A percentile compares a stretch with the other conserved stretches of the same genome.
Evolutionary conservation across 2,329 filamentous ascomycete species (phyloP).

Genomic region (Venturia nashicola): DNA sequence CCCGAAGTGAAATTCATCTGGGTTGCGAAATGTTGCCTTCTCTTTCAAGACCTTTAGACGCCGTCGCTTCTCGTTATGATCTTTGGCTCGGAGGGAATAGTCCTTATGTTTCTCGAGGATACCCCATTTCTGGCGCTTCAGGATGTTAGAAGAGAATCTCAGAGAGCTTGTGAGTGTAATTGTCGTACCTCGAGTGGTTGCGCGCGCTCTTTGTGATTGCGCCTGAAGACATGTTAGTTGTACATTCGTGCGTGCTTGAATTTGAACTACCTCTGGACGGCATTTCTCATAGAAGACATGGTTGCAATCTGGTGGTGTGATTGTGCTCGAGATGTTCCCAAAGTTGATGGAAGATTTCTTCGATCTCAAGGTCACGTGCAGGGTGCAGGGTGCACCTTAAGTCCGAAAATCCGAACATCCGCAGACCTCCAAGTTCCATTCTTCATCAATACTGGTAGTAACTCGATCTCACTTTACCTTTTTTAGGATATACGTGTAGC

Average conservation of each 20-base stretch:
- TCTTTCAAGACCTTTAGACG: conserved; percentile 46
- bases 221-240: conserved; percentile 41
- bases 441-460: not conserved
- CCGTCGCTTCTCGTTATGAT: conserved; percentile 50
- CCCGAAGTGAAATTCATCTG: conserved; percentile 54
- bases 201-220: conserved; percentile 79
- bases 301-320: conserved; percentile 9
- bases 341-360: not conserved
- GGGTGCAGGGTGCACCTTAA: not conserved
- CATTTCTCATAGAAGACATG: conserved; percentile 49
- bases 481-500: not conserved
- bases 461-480: too few relatives aligned
- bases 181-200: conserved; percentile 53
- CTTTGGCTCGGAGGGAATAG: conserved; percentile 52
- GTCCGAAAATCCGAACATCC: not conserved
- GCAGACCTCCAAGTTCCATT: not conserved
- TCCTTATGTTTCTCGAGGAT: conserved; percentile 93
- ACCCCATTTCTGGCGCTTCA: conserved; percentile 65
- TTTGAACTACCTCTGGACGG: conserved; percentile 43
- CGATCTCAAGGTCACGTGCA: not conserved
- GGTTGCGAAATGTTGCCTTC: conserved; percentile 49
- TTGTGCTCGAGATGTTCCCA: not conserved
- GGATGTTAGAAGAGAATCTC: not conserved
- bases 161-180: not conserved
- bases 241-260: not conserved